Base-by-base conservation (phyloP, 768 basidiomycete species). In the Leccinum arenicola region DNA sequence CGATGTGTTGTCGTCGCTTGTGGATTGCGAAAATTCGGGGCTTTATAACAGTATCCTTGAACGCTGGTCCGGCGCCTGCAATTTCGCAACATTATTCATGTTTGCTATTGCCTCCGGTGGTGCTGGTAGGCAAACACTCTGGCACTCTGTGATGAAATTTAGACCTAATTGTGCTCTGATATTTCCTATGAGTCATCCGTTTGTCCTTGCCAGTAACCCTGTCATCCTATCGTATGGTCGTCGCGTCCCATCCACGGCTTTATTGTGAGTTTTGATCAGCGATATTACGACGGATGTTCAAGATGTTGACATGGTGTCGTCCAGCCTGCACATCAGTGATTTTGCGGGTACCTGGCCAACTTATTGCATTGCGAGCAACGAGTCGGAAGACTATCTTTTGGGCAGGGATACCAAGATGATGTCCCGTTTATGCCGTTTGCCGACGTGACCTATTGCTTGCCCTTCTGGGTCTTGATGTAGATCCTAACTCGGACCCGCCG, bases 251-350 rank as follows among this genome's bases (percentile, higher is more conserved):
- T 47, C 15, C 29, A 33, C 2, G 5, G 27, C 17, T n/a, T 40
- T 49, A 31, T 35, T 25, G 54, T 53, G 53, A 40, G 35, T 27
- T n/a, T 33, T 29, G 50, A 43, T 57, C 7, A 15, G 36, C 36
- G 36, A 38, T 38, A 38, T 38, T 8, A 38, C 15, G 3, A 8
- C 3, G 36, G 15, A 8, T 38, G 15, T 38, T 38, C 7, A 8
- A 38, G 15, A 6, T 3, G 49, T 27, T 52, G 48, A 52, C 17
- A 29, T 27, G 15, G 6, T 25, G 36, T 17, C 8, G 11, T 45
- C 43, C 19, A 48, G 52, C 36, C 7, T 38, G 29, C 45, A 49
- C 33, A 45, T 23, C 52, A 57, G 62, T 45, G 53, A 50, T 64
- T 55, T 10, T 40, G 62, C 50, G 61, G 52, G 50, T 31, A 50